phyloP scores from a whole-genome alignment of 1,284 basidiomycete species.

The Pseudozyma hubeiensis region DNA sequence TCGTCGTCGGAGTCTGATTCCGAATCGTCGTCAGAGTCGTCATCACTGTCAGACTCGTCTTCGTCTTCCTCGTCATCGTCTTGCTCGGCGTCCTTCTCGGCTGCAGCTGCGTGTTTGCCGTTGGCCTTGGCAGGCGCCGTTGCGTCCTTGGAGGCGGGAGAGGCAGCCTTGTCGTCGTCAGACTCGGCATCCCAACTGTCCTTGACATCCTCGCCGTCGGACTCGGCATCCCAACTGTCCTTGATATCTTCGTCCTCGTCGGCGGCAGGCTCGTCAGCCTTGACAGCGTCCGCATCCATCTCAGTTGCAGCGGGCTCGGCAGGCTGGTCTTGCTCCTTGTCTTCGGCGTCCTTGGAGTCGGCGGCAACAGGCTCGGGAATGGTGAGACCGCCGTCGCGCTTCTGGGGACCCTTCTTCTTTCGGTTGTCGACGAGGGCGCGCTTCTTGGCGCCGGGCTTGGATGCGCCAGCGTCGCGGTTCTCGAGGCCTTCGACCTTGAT shows the following conservation, averaged over 20 bases:
- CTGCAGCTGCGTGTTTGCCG: slow-evolving; percentile 17
- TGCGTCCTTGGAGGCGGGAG: slow-evolving; percentile 19
- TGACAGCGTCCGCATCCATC: slow-evolving; percentile 56
- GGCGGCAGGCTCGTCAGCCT: slow-evolving; percentile 63
- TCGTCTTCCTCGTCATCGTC: slow-evolving; percentile 19
- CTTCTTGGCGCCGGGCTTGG: slow-evolving; percentile 68
- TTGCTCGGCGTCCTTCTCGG: slow-evolving; percentile 20
- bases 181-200: slow-evolving; percentile 73
- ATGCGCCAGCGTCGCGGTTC: slow-evolving; percentile 70
- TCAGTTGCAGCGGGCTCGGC: slow-evolving; percentile 12
- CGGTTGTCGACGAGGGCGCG: slow-evolving; percentile 81
- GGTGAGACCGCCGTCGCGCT: slow-evolving; percentile 51
- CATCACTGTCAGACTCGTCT: slow-evolving; percentile 26
- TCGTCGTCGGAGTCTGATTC: slow-evolving; percentile 68
- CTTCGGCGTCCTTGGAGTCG: slow-evolving; percentile 19
- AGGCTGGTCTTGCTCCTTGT: slow-evolving; percentile 16
- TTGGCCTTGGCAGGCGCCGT: slow-evolving; percentile 42
- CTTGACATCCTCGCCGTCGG: slow-evolving; percentile 65
- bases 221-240: slow-evolving; percentile 41
- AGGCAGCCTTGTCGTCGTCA: slow-evolving; percentile 71
- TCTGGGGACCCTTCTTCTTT: slow-evolving; percentile 80
- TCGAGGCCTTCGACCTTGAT: slow-evolving; percentile 88
- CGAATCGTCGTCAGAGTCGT: slow-evolving; percentile 53
- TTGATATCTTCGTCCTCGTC: slow-evolving; percentile 58
- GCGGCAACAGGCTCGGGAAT: slow-evolving; percentile 43